A percentile compares a stretch with the other conserved stretches of the same genome.
Evolutionary conservation across 1,139 yeast genomes (phyloP).

Genomic region (Lodderomyces metapsilosis): DNA sequence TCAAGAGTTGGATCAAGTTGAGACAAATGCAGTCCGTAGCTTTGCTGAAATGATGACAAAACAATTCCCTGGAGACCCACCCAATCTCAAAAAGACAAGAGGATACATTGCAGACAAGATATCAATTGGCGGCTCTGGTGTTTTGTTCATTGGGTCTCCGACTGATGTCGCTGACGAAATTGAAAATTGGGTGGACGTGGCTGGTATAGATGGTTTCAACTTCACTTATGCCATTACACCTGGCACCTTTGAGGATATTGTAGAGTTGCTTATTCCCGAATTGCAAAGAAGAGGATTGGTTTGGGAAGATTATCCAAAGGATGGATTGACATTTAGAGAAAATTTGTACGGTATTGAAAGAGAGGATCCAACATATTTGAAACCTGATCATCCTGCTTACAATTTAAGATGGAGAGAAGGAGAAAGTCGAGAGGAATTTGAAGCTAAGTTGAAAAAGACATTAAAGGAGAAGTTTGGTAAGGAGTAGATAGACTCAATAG

Average conservation of each 20-base stretch:
- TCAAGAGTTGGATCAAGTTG: conserved; percentile 27
- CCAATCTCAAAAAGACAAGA: conserved; percentile 23
- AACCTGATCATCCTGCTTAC: conserved; percentile 35
- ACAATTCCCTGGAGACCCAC: conserved; percentile 24
- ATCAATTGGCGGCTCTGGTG: conserved; percentile 24
- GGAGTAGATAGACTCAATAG: conserved; percentile 1
- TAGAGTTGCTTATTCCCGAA: conserved; percentile 24
- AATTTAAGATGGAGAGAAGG: conserved; percentile 37
- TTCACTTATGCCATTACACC: conserved; percentile 27
- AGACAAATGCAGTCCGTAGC: conserved; percentile 26
- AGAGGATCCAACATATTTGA: conserved; percentile 16
- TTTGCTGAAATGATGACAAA: conserved; percentile 30
- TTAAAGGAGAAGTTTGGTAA: conserved; percentile 12
- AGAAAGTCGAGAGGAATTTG: conserved; percentile 34
- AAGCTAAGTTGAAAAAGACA: conserved; percentile 20
- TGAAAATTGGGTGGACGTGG: conserved; percentile 27
- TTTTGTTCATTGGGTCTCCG: conserved; percentile 23
- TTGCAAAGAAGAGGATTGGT: conserved; percentile 24
- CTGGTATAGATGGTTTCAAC: conserved; percentile 28
- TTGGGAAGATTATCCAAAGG: conserved; percentile 28
- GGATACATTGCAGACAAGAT: conserved; percentile 23
- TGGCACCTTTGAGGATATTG: conserved; percentile 25
- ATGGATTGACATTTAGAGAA: conserved; percentile 23
- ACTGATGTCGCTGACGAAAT: conserved; percentile 27
- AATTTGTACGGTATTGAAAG: conserved; percentile 22